phyloP scores from a whole-genome alignment of 306 rosid genomes.

The Boehmeria nivea region DNA sequence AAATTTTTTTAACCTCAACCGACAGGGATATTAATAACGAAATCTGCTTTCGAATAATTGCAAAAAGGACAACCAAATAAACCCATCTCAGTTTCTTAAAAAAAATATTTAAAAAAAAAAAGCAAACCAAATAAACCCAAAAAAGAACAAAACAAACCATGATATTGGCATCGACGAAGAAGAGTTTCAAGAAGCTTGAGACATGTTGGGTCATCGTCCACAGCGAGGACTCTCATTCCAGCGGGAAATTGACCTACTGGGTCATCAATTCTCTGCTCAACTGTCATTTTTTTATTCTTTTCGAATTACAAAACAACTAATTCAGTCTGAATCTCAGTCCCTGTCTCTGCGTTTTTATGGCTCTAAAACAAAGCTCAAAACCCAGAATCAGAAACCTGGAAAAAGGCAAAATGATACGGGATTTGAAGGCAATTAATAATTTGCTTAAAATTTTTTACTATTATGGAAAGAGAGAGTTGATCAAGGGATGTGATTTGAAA shows the following conservation, averaged over 20 bases:
- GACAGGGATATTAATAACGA: too few species aligned
- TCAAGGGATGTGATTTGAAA: constrained; percentile 16
- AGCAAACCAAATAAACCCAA: background rate
- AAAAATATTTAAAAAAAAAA: background rate
- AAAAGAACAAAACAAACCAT: constrained; percentile 39
- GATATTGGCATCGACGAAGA: constrained; percentile 85
- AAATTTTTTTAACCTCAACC: too few species aligned
- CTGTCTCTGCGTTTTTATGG: too few species aligned
- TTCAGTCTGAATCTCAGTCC: too few species aligned
- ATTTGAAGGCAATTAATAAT: constrained; percentile 17
- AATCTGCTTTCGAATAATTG: background rate
- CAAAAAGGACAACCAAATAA: constrained; percentile 9
- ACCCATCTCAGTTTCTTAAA: constrained; percentile 13
- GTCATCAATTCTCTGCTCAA: constrained; percentile 42
- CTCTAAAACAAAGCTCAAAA: too few species aligned
- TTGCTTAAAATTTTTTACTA: constrained; percentile 15
- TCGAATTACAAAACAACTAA: too few species aligned
- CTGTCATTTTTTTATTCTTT: constrained; percentile 43
- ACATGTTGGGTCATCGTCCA: constrained; percentile 87
- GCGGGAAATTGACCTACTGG: constrained; percentile 61
- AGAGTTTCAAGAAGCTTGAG: constrained; percentile 66
- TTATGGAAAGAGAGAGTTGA: constrained; percentile 16
- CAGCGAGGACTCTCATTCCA: constrained; percentile 98
- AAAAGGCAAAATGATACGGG: constrained; percentile 4
- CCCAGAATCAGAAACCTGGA: background rate